Percentiles rank a stretch among this genome's conserved stretches.
phyloP scores from a whole-genome alignment of 805 yeast species.

The Cyberlindnera americana region DNA sequence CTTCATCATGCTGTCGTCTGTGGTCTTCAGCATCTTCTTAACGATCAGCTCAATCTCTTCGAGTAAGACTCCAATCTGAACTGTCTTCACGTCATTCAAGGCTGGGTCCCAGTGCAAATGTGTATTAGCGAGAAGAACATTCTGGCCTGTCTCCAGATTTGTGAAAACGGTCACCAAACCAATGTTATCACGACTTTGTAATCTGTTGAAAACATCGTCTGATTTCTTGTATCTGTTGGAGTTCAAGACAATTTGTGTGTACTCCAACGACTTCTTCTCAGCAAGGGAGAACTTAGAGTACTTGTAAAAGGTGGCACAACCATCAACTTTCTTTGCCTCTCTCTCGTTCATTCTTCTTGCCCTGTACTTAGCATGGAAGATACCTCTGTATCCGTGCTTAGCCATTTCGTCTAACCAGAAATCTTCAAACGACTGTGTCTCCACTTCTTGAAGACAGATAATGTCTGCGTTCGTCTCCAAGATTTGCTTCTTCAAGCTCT shows the following conservation, averaged over 20 bases:
- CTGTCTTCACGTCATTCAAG: constrained; percentile 90
- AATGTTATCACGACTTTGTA: constrained; percentile 92
- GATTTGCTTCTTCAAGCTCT: constrained; percentile 70
- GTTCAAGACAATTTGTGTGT: constrained; percentile 74
- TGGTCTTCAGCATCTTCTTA: constrained; percentile 36
- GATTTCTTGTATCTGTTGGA: constrained; percentile 87
- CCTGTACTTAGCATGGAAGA: constrained; percentile 84
- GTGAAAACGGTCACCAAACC: constrained; percentile 77
- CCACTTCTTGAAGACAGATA: constrained; percentile 93
- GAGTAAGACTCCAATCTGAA: constrained; percentile 88
- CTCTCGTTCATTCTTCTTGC: constrained; percentile 82
- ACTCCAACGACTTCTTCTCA: constrained; percentile 75
- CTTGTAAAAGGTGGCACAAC: constrained; percentile 93
- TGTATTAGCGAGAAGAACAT: constrained; percentile 75
- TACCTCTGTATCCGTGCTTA: constrained; percentile 72
- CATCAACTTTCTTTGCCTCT: constrained; percentile 90
- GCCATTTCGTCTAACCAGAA: constrained; percentile 77
- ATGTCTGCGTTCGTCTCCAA: constrained; percentile 65
- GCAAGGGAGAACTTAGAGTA: constrained; percentile 63
- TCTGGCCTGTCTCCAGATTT: constrained; percentile 67
- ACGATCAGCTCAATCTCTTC: constrained; percentile 77
- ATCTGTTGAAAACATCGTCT: constrained; percentile 91
- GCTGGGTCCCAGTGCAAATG: constrained; percentile 99
- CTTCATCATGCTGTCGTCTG: constrained; percentile 42
- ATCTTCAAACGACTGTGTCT: constrained; percentile 78